Evolutionary conservation across 176 grass and related monocot genomes (phyloP), one percentile per base, ranked within the genome.

Genomic region (Zizania latifolia): DNA sequence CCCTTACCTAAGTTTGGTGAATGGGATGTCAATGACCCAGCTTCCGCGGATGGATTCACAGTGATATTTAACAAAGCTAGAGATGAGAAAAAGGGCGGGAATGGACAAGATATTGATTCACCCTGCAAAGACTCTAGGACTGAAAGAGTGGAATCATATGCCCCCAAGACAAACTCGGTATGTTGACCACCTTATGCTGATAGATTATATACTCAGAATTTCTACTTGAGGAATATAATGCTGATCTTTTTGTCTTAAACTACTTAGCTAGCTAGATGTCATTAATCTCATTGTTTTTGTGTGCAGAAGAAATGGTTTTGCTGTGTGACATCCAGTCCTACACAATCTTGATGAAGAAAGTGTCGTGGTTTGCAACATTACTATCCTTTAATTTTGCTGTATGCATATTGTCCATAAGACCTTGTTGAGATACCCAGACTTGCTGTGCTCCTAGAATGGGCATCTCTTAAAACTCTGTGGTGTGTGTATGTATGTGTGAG

Each of bases 21-120:
- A n/a, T n/a, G n/a, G n/a, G n/a, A n/a, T n/a, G n/a, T n/a, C n/a
- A n/a, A n/a, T n/a, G n/a, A n/a, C n/a, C n/a, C n/a, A n/a, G n/a
- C n/a, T n/a, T n/a, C n/a, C n/a, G n/a, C n/a, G n/a, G n/a, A n/a
- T n/a, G n/a, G 85, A 38, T 97, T 97, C 37, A 97, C 90, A 33
- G 85, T 90, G n/a, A 93, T 97, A 65, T 97, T 97, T 76, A 97
- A 93, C 93, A 96, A 96, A 79, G 93, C 93, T 44, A 92, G 93
- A 59, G 89, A 96, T 70, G 93, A 97, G 81, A 92, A 88, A 12
- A 97, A 92, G 68, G 81, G 74, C 29, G 91, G 85, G 0, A 90
- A 85, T 77, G 85, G 81, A 7, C 91, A 93, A 41, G 91, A 87
- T 15, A 90, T 81, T 0, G 88, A 90, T 2, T 90, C 91, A 21